Conservation (phyloP, 2,329 filamentous ascomycete species). For the Aspergillus sclerotialis region DNA sequence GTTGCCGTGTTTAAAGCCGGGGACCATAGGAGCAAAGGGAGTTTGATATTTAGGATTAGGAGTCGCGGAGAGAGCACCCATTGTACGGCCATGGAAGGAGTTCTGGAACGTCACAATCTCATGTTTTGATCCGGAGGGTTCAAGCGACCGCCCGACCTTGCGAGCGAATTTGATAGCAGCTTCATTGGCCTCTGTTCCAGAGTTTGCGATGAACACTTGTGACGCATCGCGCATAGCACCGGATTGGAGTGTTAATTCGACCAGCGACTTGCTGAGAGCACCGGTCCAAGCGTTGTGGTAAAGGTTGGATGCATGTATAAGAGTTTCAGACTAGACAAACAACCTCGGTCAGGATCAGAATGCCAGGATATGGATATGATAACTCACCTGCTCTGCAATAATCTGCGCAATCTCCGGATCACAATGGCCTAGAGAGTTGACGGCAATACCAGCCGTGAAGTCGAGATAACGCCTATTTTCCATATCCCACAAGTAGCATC, state of each 20-base stretch:
- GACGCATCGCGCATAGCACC: conserved; percentile 75
- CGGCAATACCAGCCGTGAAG: conserved; percentile 92
- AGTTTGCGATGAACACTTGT: conserved; percentile 90
- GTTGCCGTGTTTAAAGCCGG: conserved; percentile 78
- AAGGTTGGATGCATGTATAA: conserved; percentile 89
- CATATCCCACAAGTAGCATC: conserved; percentile 82
- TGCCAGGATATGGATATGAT: conserved; percentile 1
- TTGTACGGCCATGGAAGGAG: conserved; percentile 93
- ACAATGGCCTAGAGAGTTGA: conserved; percentile 86
- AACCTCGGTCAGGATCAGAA: conserved; percentile 16
- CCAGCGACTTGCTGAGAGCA: conserved; percentile 73
- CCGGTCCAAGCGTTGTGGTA: conserved; percentile 98
- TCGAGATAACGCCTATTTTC: conserved; percentile 88
- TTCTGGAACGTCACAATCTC: conserved; percentile 87
- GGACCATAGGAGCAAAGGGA: conserved; percentile 91
- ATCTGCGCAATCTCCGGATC: conserved; percentile 71
- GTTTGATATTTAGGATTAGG: conserved; percentile 97
- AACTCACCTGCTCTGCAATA: conserved; percentile 64
- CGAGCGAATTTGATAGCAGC: conserved; percentile 94
- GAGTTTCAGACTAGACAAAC: conserved; percentile 51
- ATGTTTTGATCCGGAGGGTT: conserved; percentile 65
- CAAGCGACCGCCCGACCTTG: conserved; percentile 73
- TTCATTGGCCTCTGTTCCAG: conserved; percentile 94
- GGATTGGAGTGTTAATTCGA: conserved; percentile 70
- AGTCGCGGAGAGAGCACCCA: conserved; percentile 91